phyloP scores from a whole-genome alignment of 352 stramenopile species.

The Globisporangium apiculatum region DNA sequence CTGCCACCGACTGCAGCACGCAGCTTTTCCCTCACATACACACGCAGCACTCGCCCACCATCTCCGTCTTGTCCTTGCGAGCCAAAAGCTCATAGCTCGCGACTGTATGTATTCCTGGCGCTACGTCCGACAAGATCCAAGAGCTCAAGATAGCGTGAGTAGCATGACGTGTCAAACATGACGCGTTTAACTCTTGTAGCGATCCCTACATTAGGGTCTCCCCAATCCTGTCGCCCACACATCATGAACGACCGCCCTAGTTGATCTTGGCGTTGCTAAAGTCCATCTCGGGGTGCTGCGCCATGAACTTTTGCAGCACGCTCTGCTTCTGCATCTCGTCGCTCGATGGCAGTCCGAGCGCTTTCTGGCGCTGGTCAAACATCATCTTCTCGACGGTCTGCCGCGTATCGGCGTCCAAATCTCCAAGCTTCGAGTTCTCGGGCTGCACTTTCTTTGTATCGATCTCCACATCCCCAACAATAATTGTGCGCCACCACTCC shows the following conservation, averaged over 20 bases:
- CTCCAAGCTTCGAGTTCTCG: conserved; percentile 97
- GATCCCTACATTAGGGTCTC: no score
- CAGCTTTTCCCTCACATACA: no score
- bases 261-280: conserved; percentile 98
- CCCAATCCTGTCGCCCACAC: no score
- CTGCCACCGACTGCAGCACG: no score
- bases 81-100: no score
- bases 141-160: no score
- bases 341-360: conserved; percentile 93
- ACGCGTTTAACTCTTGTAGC: no score
- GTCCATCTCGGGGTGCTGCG: conserved; percentile 98
- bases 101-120: no score
- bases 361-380: conserved; percentile 97
- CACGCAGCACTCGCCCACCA: no score
- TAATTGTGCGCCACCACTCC: conserved; percentile 99
- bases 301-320: conserved; percentile 99
- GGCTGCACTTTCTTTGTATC: conserved; percentile 98
- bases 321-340: conserved; percentile 98
- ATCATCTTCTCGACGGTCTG: conserved; percentile 99
- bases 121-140: no score
- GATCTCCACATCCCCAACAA: conserved; percentile 94
- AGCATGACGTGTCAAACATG: no score
- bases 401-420: conserved; percentile 97
- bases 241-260: conserved; percentile 25
- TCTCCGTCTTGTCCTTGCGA: no score